Evolutionary conservation across 768 basidiomycete genomes (phyloP).

Genomic region (Serendipita sp.): DNA sequence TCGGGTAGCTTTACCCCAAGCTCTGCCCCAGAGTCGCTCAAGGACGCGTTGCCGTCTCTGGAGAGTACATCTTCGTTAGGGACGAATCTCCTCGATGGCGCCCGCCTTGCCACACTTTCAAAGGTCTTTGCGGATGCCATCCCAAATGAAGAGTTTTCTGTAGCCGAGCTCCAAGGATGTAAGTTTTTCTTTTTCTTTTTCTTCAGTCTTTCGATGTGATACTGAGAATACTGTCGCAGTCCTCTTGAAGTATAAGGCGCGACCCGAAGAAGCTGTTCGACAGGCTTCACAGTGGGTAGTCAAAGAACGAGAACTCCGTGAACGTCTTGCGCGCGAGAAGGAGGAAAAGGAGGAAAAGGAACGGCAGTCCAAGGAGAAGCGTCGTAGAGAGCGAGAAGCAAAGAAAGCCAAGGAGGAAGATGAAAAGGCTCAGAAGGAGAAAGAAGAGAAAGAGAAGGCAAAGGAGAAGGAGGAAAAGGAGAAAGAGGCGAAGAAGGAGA

Average conservation of each 20-base stretch:
- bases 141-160: slow-evolving; percentile 75
- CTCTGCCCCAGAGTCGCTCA: slow-evolving; percentile 17
- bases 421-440: slow-evolving; percentile 14
- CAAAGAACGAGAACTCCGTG: slow-evolving; percentile 57
- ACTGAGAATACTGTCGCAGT: slow-evolving; percentile 25
- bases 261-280: slow-evolving; percentile 58
- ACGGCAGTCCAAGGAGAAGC: slow-evolving; percentile 38
- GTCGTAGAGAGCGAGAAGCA: slow-evolving; percentile 37
- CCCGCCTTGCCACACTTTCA: slow-evolving; percentile 50
- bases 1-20: slow-evolving; percentile 11
- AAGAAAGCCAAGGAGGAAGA: slow-evolving; percentile 36
- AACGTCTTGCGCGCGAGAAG: slow-evolving; percentile 56
- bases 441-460: slow-evolving; percentile 12
- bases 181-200: slow-evolving; percentile 24
- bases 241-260: slow-evolving; percentile 68
- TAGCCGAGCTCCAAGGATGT: slow-evolving; percentile 85
- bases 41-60: slow-evolving; percentile 9
- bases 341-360: slow-evolving; percentile 49
- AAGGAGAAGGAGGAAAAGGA: slow-evolving; percentile 15
- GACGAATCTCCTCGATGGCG: slow-evolving; percentile 31
- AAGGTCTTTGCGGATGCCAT: slow-evolving; percentile 66
- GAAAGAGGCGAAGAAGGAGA: slow-evolving; percentile 12
- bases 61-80: background rate
- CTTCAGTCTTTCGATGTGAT: background rate
- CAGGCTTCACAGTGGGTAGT: slow-evolving; percentile 58